Conservation (phyloP, 768 basidiomycete species). For the Russula griseocarnosa region DNA sequence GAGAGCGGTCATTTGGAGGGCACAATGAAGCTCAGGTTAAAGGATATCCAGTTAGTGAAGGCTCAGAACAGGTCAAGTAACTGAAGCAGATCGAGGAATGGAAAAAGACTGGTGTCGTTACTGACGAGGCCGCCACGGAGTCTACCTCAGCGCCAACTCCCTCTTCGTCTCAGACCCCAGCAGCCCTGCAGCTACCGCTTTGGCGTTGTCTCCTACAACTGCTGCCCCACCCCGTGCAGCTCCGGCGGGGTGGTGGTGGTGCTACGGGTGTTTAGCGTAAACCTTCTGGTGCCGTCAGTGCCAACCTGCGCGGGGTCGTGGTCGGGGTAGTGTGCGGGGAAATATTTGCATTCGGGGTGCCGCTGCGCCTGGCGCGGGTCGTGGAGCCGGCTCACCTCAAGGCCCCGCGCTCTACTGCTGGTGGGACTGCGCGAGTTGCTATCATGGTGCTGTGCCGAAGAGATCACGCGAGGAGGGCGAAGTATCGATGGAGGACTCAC, state of each 20-base stretch:
- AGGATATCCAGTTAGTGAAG: slow-evolving; percentile 64
- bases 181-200: slow-evolving; percentile 30
- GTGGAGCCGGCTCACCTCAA: slow-evolving; percentile 13
- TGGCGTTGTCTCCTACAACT: slow-evolving; percentile 32
- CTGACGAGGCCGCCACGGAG: slow-evolving; percentile 5
- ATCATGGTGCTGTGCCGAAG: slow-evolving; percentile 28
- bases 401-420: background rate
- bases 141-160: slow-evolving; percentile 6
- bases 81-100: slow-evolving; percentile 56
- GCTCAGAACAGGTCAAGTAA: slow-evolving; percentile 61
- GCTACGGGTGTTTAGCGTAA: background rate
- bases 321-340: slow-evolving; percentile 19
- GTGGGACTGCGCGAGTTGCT: slow-evolving; percentile 11
- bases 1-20: slow-evolving; percentile 68
- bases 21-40: slow-evolving; percentile 57
- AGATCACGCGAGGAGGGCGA: slow-evolving; percentile 28
- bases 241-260: background rate
- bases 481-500: slow-evolving; percentile 16
- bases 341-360: slow-evolving; percentile 25
- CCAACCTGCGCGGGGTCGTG: slow-evolving; percentile 24
- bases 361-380: slow-evolving; percentile 16
- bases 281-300: slow-evolving; percentile 2
- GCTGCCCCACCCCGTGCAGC: slow-evolving; percentile 26
- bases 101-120: slow-evolving; percentile 48
- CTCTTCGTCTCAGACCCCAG: slow-evolving; percentile 18